Conservation (phyloP, 208 protist species). For the Crithidia expoeki region DNA sequence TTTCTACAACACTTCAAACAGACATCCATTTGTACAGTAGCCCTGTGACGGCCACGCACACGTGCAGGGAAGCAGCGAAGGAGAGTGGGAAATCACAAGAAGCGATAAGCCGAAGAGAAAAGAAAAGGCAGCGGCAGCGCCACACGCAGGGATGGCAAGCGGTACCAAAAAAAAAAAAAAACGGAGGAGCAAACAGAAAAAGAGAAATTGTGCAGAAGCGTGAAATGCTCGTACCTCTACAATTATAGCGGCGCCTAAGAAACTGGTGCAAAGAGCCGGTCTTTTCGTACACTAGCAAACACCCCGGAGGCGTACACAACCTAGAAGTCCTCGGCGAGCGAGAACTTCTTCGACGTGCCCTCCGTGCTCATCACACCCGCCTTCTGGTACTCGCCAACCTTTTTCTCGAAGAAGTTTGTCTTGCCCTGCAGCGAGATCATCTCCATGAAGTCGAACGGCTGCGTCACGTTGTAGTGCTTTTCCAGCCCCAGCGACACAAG, state of each 20-base stretch:
- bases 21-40: conserved; percentile 1
- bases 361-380: conserved; percentile 94
- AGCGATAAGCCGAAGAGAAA: not conserved
- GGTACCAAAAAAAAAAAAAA: too few species aligned
- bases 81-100: too few species aligned
- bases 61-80: not conserved
- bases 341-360: conserved; percentile 82
- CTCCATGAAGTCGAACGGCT: conserved; percentile 99
- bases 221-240: too few species aligned
- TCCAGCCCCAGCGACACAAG: conserved; percentile 91
- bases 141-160: not conserved
- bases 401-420: conserved; percentile 99
- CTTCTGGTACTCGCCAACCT: conserved; percentile 99
- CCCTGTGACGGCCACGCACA: not conserved
- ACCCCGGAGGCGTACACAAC: too few species aligned
- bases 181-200: too few species aligned
- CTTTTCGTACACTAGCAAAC: too few species aligned
- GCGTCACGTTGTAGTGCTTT: conserved; percentile 95
- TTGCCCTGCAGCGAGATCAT: conserved; percentile 98
- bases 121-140: not conserved
- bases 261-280: too few species aligned
- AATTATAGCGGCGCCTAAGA: too few species aligned
- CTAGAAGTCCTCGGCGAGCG: conserved; percentile 93
- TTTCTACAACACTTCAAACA: not conserved
- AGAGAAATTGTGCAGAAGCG: too few species aligned